These are phyloP conservation scores for Chaetomiaceae sp. DNA, from an alignment of 2,329 filamentous ascomycete genomes.

Conservation along the genomic window DNA sequence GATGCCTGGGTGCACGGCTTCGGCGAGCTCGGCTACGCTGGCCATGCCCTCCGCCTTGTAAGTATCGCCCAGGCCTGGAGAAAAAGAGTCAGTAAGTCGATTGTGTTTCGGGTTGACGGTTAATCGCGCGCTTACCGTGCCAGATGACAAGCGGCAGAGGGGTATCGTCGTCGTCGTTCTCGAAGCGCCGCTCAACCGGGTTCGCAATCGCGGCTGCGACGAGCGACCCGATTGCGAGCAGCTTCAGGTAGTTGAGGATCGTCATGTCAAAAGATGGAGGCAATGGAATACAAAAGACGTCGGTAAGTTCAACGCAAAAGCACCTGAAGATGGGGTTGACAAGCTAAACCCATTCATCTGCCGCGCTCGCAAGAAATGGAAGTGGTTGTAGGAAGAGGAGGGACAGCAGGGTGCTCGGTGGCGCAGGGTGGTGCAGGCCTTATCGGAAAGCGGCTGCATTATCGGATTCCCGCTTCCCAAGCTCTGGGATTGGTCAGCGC, in stretches of 20 bases:
- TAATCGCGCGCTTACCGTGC: conserved; percentile 55
- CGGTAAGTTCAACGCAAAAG: background rate
- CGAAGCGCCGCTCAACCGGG: conserved; percentile 13
- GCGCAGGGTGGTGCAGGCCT: background rate
- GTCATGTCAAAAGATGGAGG: conserved; percentile 22
- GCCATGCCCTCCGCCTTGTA: conserved; percentile 71
- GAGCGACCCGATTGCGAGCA: conserved; percentile 29
- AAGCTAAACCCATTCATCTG: background rate
- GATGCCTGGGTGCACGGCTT: conserved; percentile 71
- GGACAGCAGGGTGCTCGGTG: background rate
- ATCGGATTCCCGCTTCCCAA: background rate
- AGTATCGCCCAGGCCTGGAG: conserved; percentile 56
- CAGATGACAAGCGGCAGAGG: conserved; percentile 88
- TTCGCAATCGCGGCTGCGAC: conserved; percentile 31
- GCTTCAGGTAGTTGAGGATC: conserved; percentile 22
- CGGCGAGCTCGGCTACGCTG: conserved; percentile 63
- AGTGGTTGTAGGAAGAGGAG: background rate
- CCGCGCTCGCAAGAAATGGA: background rate
- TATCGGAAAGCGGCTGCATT: background rate
- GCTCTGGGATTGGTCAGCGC: background rate
- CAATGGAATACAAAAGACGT: background rate
- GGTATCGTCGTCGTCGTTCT: conserved; percentile 46
- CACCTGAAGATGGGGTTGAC: background rate
- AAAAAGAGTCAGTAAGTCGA: background rate
- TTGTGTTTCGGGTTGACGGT: background rate